Base-by-base conservation (phyloP, 441 rosid genomes). In the Breynia disticha region DNA sequence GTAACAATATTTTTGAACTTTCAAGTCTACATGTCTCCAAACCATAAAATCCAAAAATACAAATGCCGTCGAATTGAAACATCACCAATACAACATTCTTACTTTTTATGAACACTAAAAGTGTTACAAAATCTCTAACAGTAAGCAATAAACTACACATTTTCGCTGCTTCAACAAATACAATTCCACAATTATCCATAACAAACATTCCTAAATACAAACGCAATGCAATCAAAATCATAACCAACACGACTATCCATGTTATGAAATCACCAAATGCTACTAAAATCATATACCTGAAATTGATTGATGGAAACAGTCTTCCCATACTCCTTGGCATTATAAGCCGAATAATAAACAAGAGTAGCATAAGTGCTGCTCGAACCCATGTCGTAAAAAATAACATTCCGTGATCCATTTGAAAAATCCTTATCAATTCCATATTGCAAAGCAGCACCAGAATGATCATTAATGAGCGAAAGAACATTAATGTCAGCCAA, bases 391-490 rank as follows among this genome's bases (percentile, higher is more conserved):
- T 88, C 98, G 64, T 86, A 91, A 43, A 91, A 91, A 38, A 91
- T 57, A 44, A 89, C 96, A 74, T 88, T 78, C 55, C 96, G 77
- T 12, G 98, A 84, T 22, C 62, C 93, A 58, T 93, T 93, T 1
- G 88, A 69, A 46, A 93, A 93, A 68, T 93, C 87, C 75, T 93
- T 88, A 61, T 86, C 96, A 60, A 93, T 93, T 62, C 97, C 97
- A 65, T 93, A 93, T 73, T 93, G 98, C 74, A 93, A 84, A 15
- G 98, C 98, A 0, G 96, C 98, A 51, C 97, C 97, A 0, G 97
- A 82, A 65, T 84, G 96, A 72, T 93, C 98, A 62, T 86, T 83
- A 39, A 74, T 69, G 67, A 93, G 61, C 0, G 95, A 73, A 48
- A 90, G 87, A 54, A 82, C 95, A 65, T 81, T 93, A 50, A 88